Base-by-base conservation (phyloP, 2,329 filamentous ascomycete genomes). In the Esteya vermicola region DNA sequence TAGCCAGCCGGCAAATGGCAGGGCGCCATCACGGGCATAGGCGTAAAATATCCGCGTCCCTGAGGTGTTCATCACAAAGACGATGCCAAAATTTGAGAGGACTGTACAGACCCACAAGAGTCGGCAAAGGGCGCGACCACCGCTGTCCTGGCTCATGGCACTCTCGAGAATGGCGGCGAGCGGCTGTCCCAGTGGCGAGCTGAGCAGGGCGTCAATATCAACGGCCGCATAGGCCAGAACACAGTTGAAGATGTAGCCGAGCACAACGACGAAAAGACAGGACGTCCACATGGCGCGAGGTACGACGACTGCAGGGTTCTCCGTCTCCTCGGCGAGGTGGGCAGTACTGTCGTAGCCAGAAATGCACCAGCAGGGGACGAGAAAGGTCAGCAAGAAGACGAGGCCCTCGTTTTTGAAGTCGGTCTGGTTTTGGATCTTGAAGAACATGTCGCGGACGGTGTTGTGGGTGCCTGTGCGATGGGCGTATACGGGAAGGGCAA, bases 71-170 rank as follows among this genome's bases (percentile, higher is more conserved):
- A 38, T 42, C 14, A 42, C 40, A 10, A 42, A 42, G 25, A 42
- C 40, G 26, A 42, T 35, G 25, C 40, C 40, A 35, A 42, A 42
- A 20, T 42, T 42, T 18, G 40, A 42, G 22, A 42, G 25, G 14
- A 42, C 40, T 4, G 36, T 38, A 31, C 35, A 42, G 8, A 42
- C 28, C 40, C 40, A 42, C 4, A 42, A 35, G 3, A 38, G n/a
- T 16, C 31, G 33, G n/a, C n/a, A n/a, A n/a, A n/a, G n/a, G 31
- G 34, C 20, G 16, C 38, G 34, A 3, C 23, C 40, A 14, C 32
- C 36, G 25, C 31, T 14, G 30, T 36, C n/a, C n/a, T n/a, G n/a
- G n/a, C n/a, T 36, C 35, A 42, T 42, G 19, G 35, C 32, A 20
- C 20, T 26, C 20, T 23, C 9, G 19, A 42, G 14, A 16, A 42